These are phyloP conservation scores for Claviceps spartinae DNA, from an alignment of 2,329 filamentous ascomycete species.

Conservation along the genomic window DNA sequence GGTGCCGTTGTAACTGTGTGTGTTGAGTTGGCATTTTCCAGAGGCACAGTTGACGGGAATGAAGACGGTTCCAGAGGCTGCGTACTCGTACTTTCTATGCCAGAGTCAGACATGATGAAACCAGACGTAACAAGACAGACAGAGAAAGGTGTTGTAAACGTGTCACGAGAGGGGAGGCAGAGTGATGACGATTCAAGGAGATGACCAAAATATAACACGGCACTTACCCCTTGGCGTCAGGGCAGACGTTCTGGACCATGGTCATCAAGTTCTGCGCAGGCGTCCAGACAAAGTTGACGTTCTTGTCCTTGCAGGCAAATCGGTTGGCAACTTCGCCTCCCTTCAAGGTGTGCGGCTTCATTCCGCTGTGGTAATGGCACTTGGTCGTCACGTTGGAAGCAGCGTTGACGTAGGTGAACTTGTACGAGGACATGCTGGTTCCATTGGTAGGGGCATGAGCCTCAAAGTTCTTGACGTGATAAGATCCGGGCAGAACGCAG, in stretches of 20 bases:
- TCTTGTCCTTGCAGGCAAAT: slow-evolving; percentile 28
- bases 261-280: slow-evolving; percentile 18
- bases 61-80: slow-evolving; percentile 17
- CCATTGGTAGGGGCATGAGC: slow-evolving; percentile 21
- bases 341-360: slow-evolving; percentile 19
- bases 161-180: not conserved
- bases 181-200: no score
- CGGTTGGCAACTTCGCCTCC: slow-evolving; percentile 17
- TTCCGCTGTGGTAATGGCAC: slow-evolving; percentile 31
- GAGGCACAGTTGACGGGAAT: slow-evolving; percentile 8
- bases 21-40: not conserved
- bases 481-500: slow-evolving; percentile 26
- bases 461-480: slow-evolving; percentile 24
- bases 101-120: not conserved
- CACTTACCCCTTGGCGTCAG: slow-evolving; percentile 22
- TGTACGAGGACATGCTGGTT: slow-evolving; percentile 17
- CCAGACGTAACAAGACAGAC: not conserved
- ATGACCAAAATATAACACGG: not conserved
- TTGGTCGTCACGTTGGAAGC: slow-evolving; percentile 25
- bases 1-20: not conserved
- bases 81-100: slow-evolving; percentile 10
- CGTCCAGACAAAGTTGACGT: slow-evolving; percentile 31
- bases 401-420: slow-evolving; percentile 28
- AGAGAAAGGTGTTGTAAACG: not conserved
- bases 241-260: slow-evolving; percentile 33